phyloP scores from a whole-genome alignment of 306 rosid genomes.

The Heteromeles arbutifolia region DNA sequence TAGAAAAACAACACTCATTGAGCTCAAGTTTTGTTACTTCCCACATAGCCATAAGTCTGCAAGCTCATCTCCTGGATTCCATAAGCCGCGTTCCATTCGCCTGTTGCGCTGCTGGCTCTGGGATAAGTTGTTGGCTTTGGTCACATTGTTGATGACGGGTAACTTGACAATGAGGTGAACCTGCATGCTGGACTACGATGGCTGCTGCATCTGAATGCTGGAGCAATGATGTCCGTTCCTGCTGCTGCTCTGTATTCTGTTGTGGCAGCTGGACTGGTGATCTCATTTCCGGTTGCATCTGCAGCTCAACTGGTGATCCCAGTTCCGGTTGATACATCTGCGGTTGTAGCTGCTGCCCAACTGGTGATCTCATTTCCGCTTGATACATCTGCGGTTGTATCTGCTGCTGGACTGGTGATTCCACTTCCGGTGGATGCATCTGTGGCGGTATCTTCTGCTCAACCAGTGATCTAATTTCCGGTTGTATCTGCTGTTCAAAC shows the following conservation, averaged over 20 bases:
- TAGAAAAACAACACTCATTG: background rate
- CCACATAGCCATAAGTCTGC: background rate
- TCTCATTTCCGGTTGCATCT: no score
- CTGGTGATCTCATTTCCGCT: background rate
- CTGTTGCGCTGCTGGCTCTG: background rate
- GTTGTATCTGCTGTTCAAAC: no score
- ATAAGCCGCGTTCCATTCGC: background rate
- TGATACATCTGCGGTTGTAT: background rate
- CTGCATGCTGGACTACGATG: background rate
- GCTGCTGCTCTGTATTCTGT: background rate
- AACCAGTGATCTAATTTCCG: no score
- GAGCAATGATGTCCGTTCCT: background rate
- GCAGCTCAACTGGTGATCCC: no score
- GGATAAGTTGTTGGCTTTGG: conserved; percentile 3
- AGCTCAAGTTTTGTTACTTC: background rate
- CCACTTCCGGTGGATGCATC: no score
- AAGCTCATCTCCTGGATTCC: conserved; percentile 2
- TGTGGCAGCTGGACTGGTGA: background rate
- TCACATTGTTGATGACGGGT: background rate
- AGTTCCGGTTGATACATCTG: no score
- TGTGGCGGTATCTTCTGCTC: no score
- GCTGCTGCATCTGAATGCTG: background rate
- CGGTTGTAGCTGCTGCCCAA: no score
- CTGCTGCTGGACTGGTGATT: background rate
- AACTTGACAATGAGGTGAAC: background rate